Evolutionary conservation across 2,329 filamentous ascomycete genomes (phyloP).

Genomic region (Verticillium tricorpus): DNA sequence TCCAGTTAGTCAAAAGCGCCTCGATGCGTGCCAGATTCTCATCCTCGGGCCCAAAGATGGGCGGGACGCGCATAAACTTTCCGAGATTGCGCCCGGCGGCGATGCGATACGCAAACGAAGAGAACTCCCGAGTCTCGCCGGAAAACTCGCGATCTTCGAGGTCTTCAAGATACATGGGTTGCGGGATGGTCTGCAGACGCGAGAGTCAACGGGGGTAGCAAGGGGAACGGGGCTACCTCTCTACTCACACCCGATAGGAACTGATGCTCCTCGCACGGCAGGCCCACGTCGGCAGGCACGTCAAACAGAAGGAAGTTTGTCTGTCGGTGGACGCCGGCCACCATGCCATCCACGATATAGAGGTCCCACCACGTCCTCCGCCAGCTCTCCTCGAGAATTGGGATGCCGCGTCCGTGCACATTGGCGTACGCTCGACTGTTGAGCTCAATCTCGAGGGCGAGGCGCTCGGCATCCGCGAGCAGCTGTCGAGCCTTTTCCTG

Average conservation of each 20-base stretch:
- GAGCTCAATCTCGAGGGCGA: constrained; percentile 74
- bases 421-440: constrained; percentile 65
- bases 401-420: constrained; percentile 57
- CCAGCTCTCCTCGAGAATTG: constrained; percentile 75
- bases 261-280: constrained; percentile 81
- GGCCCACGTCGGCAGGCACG: constrained; percentile 60
- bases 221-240: not conserved
- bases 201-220: not conserved
- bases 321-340: constrained; percentile 72
- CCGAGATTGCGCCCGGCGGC: constrained; percentile 76
- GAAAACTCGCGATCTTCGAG: constrained; percentile 74
- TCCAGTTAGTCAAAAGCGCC: constrained; percentile 64
- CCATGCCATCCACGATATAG: constrained; percentile 78
- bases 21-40: constrained; percentile 48
- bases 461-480: constrained; percentile 61
- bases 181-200: constrained; percentile 46
- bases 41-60: constrained; percentile 47
- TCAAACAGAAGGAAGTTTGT: constrained; percentile 68
- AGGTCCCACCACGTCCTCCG: constrained; percentile 87
- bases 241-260: constrained; percentile 54
- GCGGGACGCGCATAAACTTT: constrained; percentile 60
- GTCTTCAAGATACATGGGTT: constrained; percentile 62
- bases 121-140: constrained; percentile 66
- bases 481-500: constrained; percentile 64
- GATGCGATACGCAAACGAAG: constrained; percentile 81